phyloP scores from a whole-genome alignment of 1,284 basidiomycete genomes.

The Chondrostereum purpureum region DNA sequence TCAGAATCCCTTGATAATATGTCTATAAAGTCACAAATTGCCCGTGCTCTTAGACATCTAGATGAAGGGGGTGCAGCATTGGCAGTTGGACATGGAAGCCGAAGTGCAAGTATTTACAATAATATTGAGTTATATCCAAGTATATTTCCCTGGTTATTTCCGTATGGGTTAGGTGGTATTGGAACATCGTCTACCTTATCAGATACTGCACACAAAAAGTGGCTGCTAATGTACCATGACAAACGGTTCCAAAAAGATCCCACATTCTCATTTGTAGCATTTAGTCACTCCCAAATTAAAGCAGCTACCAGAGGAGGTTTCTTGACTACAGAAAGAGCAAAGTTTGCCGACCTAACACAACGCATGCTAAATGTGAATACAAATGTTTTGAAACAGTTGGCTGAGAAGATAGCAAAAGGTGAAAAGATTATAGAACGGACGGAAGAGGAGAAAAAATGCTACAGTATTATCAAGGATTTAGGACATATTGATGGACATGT shows the following conservation, averaged over 20 bases:
- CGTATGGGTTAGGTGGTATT: constrained; percentile 16
- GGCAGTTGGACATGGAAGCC: constrained; percentile 14
- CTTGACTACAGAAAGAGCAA: constrained; percentile 19
- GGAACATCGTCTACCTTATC: constrained; percentile 11
- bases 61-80: constrained; percentile 13
- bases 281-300: constrained; percentile 30
- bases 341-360: constrained; percentile 10
- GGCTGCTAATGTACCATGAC: constrained; percentile 30
- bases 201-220: constrained; percentile 16
- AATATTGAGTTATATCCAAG: too few species aligned
- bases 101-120: constrained; percentile 17
- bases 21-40: constrained; percentile 16
- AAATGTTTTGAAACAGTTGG: background rate
- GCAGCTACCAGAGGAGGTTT: constrained; percentile 19
- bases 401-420: background rate
- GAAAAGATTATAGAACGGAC: background rate
- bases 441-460: background rate
- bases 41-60: constrained; percentile 16
- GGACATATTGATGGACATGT: constrained; percentile 8
- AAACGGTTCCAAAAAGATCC: constrained; percentile 30
- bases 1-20: constrained; percentile 17
- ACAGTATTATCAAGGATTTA: constrained; percentile 7
- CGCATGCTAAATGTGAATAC: background rate
- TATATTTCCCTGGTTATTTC: constrained; percentile 22
- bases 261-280: constrained; percentile 29